These are phyloP conservation scores for Dicorynia guianensis DNA, from an alignment of 306 rosid genomes.

Conservation along the genomic window DNA sequence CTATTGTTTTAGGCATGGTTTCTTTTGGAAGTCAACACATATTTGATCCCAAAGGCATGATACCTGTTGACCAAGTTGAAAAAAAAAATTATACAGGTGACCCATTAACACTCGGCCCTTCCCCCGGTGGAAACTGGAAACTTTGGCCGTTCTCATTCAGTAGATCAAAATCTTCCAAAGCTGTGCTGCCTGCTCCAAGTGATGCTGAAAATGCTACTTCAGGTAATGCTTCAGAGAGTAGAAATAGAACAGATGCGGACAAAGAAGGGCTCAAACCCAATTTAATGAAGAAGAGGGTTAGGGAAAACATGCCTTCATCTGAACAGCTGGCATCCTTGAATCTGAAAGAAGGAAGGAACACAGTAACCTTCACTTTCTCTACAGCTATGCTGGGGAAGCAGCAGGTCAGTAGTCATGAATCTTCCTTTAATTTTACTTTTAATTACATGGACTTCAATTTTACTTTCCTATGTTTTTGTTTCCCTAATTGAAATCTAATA, in stretches of 20 bases:
- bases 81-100: slow-evolving; percentile 69
- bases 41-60: slow-evolving; percentile 43
- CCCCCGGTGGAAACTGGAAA: slow-evolving; percentile 74
- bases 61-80: slow-evolving; percentile 53
- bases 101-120: slow-evolving; percentile 46
- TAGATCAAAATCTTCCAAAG: slow-evolving; percentile 53
- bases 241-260: slow-evolving; percentile 36
- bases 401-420: slow-evolving; percentile 58
- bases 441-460: not conserved
- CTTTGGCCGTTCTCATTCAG: slow-evolving; percentile 83
- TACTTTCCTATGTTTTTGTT: slow-evolving; percentile 18
- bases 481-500: slow-evolving; percentile 16
- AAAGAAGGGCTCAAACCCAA: slow-evolving; percentile 44
- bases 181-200: slow-evolving; percentile 43
- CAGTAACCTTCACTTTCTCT: slow-evolving; percentile 72
- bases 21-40: slow-evolving; percentile 44
- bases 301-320: slow-evolving; percentile 71
- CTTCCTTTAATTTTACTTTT: slow-evolving; percentile 13
- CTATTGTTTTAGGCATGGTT: slow-evolving; percentile 43
- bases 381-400: slow-evolving; percentile 77
- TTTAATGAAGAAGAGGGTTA: slow-evolving; percentile 54
- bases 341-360: slow-evolving; percentile 85
- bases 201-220: slow-evolving; percentile 45
- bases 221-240: slow-evolving; percentile 55
- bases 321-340: slow-evolving; percentile 88